Evolutionary conservation across 352 stramenopile genomes (phyloP), one percentile per base, ranked within the genome.

Genomic region (Halophytophthora polymorphica): DNA sequence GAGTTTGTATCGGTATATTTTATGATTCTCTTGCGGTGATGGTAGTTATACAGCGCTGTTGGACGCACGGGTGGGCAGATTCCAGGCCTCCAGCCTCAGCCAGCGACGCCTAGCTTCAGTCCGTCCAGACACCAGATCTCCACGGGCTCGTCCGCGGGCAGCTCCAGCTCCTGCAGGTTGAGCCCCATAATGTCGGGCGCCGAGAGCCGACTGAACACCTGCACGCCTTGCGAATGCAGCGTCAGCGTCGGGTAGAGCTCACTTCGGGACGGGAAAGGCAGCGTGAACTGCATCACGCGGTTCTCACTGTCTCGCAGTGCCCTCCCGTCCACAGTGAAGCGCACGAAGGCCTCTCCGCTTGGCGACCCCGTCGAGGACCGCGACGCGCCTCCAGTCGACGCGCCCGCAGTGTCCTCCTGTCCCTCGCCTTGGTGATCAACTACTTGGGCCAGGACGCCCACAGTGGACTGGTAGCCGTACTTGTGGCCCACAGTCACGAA

Each of bases 231-330:
- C 19, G 82, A 90, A 67, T 95, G 82, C 34, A 95, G 69, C 21
- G 82, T 91, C 52, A 95, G 64, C 2, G 84, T 95, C 51, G 84
- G 84, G 48, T 81, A 95, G 53, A 95, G 61, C 43, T 95, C 84
- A 18, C 70, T 78, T 21, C 66, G 59, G 0, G 78, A 61, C 21
- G 83, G 77, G 33, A 91, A 78, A 19, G 66, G 61, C 34, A 91
- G 41, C 18, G 62, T 64, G 45, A 86, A 86, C 51, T 87, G 67
- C 49, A 90, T 61, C 48, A 86, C 69, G 8, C 69, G 40, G 43
- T 75, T 66, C 46, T 62, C 53, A n/a, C 49, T 60, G 43, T 90
- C 83, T 12, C 75, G 76, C 1, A 93, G 55, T n/a, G 73, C 67
- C 1, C 64, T 63, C 3, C 83, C 80, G 50, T 90, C 77, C 11